Evolutionary conservation across 805 yeast genomes (phyloP).

Genomic region (Saturnispora quitensis): DNA sequence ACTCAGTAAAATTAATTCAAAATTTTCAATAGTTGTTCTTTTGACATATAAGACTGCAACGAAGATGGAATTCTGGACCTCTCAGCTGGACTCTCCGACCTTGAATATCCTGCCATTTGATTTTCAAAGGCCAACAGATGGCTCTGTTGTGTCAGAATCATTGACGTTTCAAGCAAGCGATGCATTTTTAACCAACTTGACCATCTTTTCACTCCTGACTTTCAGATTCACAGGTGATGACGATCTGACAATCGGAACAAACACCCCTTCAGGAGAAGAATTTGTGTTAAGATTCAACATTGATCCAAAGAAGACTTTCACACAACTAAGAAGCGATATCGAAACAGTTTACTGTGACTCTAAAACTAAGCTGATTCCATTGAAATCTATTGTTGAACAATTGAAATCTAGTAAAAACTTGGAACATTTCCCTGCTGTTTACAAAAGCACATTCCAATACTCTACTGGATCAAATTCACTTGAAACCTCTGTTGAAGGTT

Average conservation of each 20-base stretch:
- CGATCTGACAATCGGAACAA: slow-evolving; percentile 80
- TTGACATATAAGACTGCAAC: not conserved
- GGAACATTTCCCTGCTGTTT: slow-evolving; percentile 54
- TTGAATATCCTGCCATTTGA: slow-evolving; percentile 84
- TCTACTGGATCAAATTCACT: slow-evolving; percentile 29
- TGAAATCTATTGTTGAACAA: slow-evolving; percentile 46
- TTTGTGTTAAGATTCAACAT: slow-evolving; percentile 55
- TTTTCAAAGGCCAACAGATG: slow-evolving; percentile 65
- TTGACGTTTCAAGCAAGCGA: slow-evolving; percentile 2
- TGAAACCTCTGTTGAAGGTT: slow-evolving; percentile 40
- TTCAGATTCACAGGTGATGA: slow-evolving; percentile 89
- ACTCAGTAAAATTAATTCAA: not conserved
- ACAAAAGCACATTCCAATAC: slow-evolving; percentile 51
- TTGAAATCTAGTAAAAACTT: slow-evolving; percentile 41
- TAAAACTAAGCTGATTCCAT: slow-evolving; percentile 32
- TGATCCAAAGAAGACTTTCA: slow-evolving; percentile 46
- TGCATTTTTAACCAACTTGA: slow-evolving; percentile 43
- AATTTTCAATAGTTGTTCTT: not conserved
- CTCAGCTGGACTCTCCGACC: slow-evolving; percentile 67
- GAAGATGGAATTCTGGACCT: slow-evolving; percentile 49
- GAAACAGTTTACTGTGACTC: slow-evolving; percentile 31
- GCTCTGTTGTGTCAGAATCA: slow-evolving; percentile 57
- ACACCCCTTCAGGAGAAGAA: slow-evolving; percentile 41
- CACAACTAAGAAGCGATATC: slow-evolving; percentile 40
- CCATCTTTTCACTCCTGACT: slow-evolving; percentile 62